Percentiles rank a stretch among this genome's conserved stretches.
Evolutionary conservation across 805 yeast species (phyloP).

Genomic region (Millerozyma miso): DNA sequence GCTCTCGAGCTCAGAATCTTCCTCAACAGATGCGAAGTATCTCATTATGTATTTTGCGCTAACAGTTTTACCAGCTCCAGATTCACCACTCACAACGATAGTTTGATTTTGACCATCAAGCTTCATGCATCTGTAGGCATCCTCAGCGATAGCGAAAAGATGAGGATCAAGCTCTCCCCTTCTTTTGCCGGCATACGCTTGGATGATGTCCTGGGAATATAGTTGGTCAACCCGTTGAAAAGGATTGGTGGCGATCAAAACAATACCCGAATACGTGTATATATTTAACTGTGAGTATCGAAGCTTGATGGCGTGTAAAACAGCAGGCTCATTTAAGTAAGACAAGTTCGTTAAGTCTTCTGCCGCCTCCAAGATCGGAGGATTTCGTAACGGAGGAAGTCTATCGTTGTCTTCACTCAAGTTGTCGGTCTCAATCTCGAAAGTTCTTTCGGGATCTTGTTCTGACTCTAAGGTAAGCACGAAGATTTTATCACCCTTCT

Average conservation of each 20-base stretch:
- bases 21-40: slow-evolving; percentile 91
- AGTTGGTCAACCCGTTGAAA: slow-evolving; percentile 88
- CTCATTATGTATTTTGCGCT: slow-evolving; percentile 97
- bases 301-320: slow-evolving; percentile 84
- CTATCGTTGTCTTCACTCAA: slow-evolving; percentile 51
- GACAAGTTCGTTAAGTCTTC: slow-evolving; percentile 92
- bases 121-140: slow-evolving; percentile 93
- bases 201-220: slow-evolving; percentile 88
- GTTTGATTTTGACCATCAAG: slow-evolving; percentile 84
- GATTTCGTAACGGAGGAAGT: slow-evolving; percentile 82
- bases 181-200: slow-evolving; percentile 88
- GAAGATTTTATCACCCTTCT: slow-evolving; percentile 40
- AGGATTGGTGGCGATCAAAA: slow-evolving; percentile 93
- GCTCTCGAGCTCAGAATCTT: slow-evolving; percentile 29
- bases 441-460: slow-evolving; percentile 35
- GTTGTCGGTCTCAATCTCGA: slow-evolving; percentile 45
- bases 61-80: slow-evolving; percentile 98
- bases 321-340: slow-evolving; percentile 94
- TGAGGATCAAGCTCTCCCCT: slow-evolving; percentile 97
- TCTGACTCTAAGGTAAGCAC: slow-evolving; percentile 53
- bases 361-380: slow-evolving; percentile 86
- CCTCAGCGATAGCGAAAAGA: slow-evolving; percentile 95
- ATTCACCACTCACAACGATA: slow-evolving; percentile 94
- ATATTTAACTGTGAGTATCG: slow-evolving; percentile 87
- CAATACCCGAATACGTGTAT: slow-evolving; percentile 95